Base-by-base conservation (phyloP, 73 alveolate species). In the Paramecium bursaria region DNA sequence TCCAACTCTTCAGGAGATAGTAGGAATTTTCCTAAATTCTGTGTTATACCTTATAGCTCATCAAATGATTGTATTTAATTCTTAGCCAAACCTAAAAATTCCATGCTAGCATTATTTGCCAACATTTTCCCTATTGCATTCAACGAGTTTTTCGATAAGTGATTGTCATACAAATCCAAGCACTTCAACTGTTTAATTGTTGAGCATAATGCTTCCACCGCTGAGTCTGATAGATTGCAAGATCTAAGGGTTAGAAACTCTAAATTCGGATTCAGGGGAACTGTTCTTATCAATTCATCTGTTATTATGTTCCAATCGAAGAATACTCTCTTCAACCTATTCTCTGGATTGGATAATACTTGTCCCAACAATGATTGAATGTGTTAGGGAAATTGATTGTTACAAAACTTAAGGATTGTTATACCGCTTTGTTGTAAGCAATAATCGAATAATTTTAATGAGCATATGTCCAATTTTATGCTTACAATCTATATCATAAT, bases 141-240 rank as follows among this genome's bases (percentile, higher is more conserved):
- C 7, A 67, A 42, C 4, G 48, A 17, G 4, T 31, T 57, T 39
- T 42, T 31, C 5, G 60, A 21, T 19, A 67, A 27, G 33, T 67
- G 44, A 67, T 67, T 67, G 44, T 67, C 82, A 67, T 67, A 67
- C 19, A 67, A 42, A 67, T 67, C 82, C 21, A 67, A 19, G 13
- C 49, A 44, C 6, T 67, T 67, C 17, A 67, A 14, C 9, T 67
- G 19, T 35, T 47, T 67, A 25, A 67, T 39, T 39, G 33, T 67
- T 42, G 33, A 67, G 23, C 47, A 35, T 35, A 67, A 39, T 9
- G 21, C 50, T 67, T 31, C 82, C 0, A 67, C 17, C 17, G 21
- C 10, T 11, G 27, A n/a, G 0, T 2, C 21, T 39, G 23, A 21
- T 14, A 67, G 19, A 21, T 67, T 21, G 46, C 82, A 67, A 0